Conservation (phyloP, 176 grass and related monocot species). For the Triticum urartu region DNA sequence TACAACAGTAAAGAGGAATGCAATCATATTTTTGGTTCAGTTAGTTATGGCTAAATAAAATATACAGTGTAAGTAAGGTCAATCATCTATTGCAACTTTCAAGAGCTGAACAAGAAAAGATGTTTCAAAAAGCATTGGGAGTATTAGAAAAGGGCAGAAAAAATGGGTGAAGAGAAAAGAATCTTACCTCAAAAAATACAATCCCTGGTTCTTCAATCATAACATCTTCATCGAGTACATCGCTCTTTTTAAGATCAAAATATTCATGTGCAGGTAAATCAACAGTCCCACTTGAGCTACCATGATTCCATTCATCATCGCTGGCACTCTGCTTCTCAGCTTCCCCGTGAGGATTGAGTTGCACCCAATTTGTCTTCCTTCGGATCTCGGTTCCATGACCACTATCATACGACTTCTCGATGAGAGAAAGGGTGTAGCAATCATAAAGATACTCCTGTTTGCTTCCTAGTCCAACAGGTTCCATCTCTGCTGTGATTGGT, state of each 20-base stretch:
- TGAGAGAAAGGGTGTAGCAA: constrained; percentile 75
- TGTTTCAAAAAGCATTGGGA: not conserved
- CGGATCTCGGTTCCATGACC: constrained; percentile 40
- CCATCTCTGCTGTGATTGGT: constrained; percentile 87
- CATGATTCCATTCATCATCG: constrained; percentile 13
- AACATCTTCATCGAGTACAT: constrained; percentile 77
- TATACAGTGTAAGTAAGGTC: not conserved
- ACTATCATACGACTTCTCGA: constrained; percentile 50
- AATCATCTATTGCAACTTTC: not conserved
- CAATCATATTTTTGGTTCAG: not conserved
- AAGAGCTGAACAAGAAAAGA: not conserved
- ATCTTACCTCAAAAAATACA: constrained; percentile 83
- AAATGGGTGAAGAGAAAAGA: constrained; percentile 16
- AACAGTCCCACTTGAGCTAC: constrained; percentile 21
- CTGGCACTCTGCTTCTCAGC: constrained; percentile 35
- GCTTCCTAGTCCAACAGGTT: constrained; percentile 75
- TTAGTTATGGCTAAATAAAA: not conserved
- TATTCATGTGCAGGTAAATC: constrained; percentile 63
- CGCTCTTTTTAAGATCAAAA: constrained; percentile 74
- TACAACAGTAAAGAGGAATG: not conserved
- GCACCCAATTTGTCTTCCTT: constrained; percentile 79
- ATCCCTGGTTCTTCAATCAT: constrained; percentile 77
- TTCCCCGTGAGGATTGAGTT: constrained; percentile 73
- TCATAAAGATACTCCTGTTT: constrained; percentile 94
- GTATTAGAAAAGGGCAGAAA: constrained; percentile 6